phyloP scores from a whole-genome alignment of 371 early-diverging fungal genomes.

The Zancudomyces culisetae region DNA sequence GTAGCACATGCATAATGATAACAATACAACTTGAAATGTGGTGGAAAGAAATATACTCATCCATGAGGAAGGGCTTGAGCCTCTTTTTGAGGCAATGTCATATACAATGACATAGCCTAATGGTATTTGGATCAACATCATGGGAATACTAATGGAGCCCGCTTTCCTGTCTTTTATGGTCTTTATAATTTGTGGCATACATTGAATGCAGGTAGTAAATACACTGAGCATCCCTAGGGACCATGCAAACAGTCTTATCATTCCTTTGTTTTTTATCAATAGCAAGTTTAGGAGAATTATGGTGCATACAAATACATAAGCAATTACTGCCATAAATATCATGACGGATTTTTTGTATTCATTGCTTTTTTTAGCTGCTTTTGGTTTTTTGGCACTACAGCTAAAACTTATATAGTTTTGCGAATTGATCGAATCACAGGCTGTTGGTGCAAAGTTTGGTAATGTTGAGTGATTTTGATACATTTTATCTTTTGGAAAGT shows the following conservation, averaged over 20 bases:
- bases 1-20: slow-evolving; percentile 43
- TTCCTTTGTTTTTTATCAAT: slow-evolving; percentile 31
- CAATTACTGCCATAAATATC: no score
- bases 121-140: slow-evolving; percentile 85
- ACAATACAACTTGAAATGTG: slow-evolving; percentile 62
- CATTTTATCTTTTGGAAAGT: slow-evolving; percentile 42
- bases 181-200: slow-evolving; percentile 70
- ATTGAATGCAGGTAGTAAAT: slow-evolving; percentile 56
- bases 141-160: slow-evolving; percentile 80
- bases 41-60: slow-evolving; percentile 70
- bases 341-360: no score
- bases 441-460: no score
- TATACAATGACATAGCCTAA: slow-evolving; percentile 57
- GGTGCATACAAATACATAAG: no score
- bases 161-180: slow-evolving; percentile 57
- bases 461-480: no score
- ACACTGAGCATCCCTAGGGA: slow-evolving; percentile 59
- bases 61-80: slow-evolving; percentile 87
- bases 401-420: no score
- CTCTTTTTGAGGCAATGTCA: slow-evolving; percentile 58
- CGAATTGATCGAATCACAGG: no score
- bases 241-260: slow-evolving; percentile 51
- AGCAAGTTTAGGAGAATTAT: no score
- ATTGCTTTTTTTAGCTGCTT: no score
- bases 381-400: no score